Conservation (phyloP, 106 monocot genomes). For the Dendrobium catenatum region DNA sequence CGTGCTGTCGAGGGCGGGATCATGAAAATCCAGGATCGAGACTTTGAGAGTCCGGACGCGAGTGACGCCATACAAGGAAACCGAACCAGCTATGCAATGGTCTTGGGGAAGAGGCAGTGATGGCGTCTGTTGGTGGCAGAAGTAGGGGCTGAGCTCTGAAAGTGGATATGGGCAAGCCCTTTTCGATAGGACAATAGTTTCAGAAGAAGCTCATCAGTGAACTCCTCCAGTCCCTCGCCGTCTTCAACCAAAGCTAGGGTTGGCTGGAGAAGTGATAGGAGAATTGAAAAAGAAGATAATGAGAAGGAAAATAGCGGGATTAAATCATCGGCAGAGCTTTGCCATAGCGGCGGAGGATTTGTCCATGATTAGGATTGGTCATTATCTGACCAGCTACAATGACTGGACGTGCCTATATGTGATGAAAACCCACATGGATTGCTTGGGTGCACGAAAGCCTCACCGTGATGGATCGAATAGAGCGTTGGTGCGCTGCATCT, state of each 20-base stretch:
- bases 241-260: not conserved
- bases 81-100: conserved; percentile 74
- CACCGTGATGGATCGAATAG: too few relatives aligned
- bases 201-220: conserved; percentile 83
- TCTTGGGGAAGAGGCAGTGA: conserved; percentile 89
- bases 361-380: not conserved
- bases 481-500: too few relatives aligned
- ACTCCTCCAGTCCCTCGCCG: conserved; percentile 40
- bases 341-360: conserved; percentile 12
- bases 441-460: too few relatives aligned
- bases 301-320: not conserved
- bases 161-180: conserved; percentile 81
- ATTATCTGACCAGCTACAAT: too few relatives aligned
- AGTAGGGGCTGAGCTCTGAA: conserved; percentile 46
- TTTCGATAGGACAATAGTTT: conserved; percentile 74
- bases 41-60: too few relatives aligned
- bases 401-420: too few relatives aligned
- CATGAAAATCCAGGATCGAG: too few relatives aligned
- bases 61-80: not conserved
- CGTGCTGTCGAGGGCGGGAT: too few relatives aligned
- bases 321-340: not conserved
- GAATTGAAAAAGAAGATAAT: conserved; percentile 7
- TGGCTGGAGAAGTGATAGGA: not conserved
- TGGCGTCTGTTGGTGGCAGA: conserved; percentile 54
- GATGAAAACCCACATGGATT: too few relatives aligned